phyloP scores from a whole-genome alignment of 768 basidiomycete genomes.

The Phylloporus rhodoxanthus region DNA sequence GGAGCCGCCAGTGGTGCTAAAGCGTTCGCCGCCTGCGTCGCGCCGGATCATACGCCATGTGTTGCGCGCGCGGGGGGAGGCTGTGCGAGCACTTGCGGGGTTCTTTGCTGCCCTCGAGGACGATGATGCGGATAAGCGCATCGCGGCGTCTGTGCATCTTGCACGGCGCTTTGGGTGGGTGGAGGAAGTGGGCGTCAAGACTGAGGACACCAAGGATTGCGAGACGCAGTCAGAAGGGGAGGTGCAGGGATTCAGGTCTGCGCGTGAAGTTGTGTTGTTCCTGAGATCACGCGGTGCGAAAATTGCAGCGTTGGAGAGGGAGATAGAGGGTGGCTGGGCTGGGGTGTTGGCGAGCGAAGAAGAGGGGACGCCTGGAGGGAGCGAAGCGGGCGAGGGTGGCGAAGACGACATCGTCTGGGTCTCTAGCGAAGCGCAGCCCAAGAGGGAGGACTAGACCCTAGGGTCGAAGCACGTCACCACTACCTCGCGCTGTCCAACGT shows the following conservation, averaged over 20 bases:
- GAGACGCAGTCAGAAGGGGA: constrained; percentile 9
- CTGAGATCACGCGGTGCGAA: constrained; percentile 67
- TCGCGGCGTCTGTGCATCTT: constrained; percentile 48
- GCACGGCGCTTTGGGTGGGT: constrained; percentile 37
- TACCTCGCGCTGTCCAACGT: constrained; percentile 1
- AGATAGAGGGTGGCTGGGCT: constrained; percentile 66
- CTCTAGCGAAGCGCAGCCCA: constrained; percentile 10
- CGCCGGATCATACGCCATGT: constrained; percentile 86
- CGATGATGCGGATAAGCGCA: constrained; percentile 40
- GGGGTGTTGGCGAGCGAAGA: constrained; percentile 52
- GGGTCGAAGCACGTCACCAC: constrained; percentile 9
- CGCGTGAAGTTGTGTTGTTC: constrained; percentile 67
- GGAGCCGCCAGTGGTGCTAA: constrained; percentile 30
- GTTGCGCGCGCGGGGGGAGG: constrained; percentile 78
- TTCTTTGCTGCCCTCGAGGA: constrained; percentile 64
- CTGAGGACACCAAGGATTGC: not conserved
- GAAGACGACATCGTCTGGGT: constrained; percentile 34
- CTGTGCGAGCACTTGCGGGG: constrained; percentile 64
- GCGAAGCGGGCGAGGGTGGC: constrained; percentile 21
- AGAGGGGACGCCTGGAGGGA: constrained; percentile 21
- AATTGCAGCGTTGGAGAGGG: constrained; percentile 45
- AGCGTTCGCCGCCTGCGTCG: constrained; percentile 55
- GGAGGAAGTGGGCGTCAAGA: constrained; percentile 26
- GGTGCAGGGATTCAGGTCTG: constrained; percentile 53
- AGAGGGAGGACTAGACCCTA: constrained; percentile 11